These are phyloP conservation scores for Umbelopsis sp. DNA, from an alignment of 192 early-diverging fungal genomes.

Conservation along the genomic window DNA sequence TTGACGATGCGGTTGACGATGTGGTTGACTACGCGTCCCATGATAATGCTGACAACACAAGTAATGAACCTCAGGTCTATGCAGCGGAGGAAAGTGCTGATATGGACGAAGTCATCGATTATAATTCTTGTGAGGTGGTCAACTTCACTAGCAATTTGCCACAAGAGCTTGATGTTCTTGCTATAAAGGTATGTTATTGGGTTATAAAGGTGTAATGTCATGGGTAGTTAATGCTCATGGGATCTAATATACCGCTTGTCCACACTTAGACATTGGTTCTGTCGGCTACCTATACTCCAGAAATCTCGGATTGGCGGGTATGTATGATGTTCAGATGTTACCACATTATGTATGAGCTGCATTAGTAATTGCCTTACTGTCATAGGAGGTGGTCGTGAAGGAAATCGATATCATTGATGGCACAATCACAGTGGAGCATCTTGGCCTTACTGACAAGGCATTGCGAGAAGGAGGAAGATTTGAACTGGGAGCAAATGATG, in stretches of 20 bases:
- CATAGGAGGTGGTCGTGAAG: slow-evolving; percentile 1
- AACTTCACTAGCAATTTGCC: slow-evolving; percentile 5
- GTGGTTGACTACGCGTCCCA: background rate
- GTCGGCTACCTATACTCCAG: slow-evolving; percentile 2
- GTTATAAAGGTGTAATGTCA: background rate
- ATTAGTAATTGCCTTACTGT: background rate
- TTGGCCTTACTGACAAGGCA: background rate
- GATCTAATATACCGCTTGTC: background rate
- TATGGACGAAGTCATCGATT: slow-evolving; percentile 2
- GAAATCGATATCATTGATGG: slow-evolving; percentile 6
- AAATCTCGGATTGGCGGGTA: slow-evolving; percentile 14
- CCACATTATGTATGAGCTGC: background rate
- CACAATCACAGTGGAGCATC: slow-evolving; percentile 4
- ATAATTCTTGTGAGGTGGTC: background rate
- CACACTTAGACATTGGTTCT: background rate
- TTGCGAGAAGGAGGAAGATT: slow-evolving; percentile 2
- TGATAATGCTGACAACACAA: background rate
- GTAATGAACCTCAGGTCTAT: background rate
- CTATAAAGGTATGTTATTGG: slow-evolving; percentile 5
- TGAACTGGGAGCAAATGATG: background rate
- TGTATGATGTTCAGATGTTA: background rate
- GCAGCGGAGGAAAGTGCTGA: background rate
- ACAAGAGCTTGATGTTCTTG: background rate
- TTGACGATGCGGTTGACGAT: background rate
- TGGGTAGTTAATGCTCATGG: background rate